Percentiles rank a stretch among this genome's conserved stretches.
Evolutionary conservation across 306 rosid genomes (phyloP).

Genomic region (Dalbergia cultrata): DNA sequence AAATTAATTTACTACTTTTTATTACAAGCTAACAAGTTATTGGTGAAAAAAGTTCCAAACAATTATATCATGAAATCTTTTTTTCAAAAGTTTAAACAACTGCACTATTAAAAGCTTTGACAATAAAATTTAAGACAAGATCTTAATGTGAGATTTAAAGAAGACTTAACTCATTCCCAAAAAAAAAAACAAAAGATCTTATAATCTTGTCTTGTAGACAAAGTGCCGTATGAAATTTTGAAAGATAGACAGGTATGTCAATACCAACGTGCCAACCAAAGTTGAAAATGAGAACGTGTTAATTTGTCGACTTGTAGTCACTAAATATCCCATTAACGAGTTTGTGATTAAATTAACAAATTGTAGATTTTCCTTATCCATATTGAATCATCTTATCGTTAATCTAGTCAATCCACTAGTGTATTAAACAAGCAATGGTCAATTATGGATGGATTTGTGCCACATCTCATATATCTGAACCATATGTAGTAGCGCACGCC

Average conservation of each 20-base stretch:
- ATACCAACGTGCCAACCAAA: background rate
- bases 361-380: background rate
- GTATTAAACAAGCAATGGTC: background rate
- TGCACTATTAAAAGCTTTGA: too few relatives aligned
- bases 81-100: too few relatives aligned
- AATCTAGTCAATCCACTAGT: constrained; percentile 2
- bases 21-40: too few relatives aligned
- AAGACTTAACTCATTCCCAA: too few relatives aligned
- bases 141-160: too few relatives aligned
- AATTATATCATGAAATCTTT: too few relatives aligned
- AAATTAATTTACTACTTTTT: too few relatives aligned
- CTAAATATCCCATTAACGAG: background rate
- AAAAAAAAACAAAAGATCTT: too few relatives aligned
- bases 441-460: background rate
- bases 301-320: background rate
- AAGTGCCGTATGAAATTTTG: too few relatives aligned
- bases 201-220: too few relatives aligned
- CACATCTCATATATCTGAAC: background rate
- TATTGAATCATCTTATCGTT: constrained; percentile 28
- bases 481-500: background rate
- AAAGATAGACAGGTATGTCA: background rate
- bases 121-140: too few relatives aligned
- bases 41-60: too few relatives aligned
- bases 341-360: background rate
- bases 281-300: background rate